Percentiles rank a stretch among this genome's conserved stretches.
Conservation (phyloP, 176 grass and related monocot species). For the Lolium rigidum region DNA sequence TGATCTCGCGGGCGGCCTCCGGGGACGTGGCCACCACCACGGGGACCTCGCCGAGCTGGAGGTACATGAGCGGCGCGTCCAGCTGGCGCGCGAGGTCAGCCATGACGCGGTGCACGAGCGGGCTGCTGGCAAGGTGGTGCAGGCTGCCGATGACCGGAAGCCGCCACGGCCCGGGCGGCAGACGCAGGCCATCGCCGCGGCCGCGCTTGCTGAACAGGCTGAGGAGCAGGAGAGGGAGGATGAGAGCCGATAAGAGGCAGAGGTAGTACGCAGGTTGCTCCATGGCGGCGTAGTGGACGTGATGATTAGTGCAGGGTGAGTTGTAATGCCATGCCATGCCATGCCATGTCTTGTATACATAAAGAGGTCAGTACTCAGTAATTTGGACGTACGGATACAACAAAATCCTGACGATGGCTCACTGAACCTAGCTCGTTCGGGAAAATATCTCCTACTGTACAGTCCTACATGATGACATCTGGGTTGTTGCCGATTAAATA, state of each 20-base stretch:
- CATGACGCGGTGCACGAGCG: not conserved
- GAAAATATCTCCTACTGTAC: not conserved
- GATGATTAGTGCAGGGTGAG: not conserved
- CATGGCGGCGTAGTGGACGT: not conserved
- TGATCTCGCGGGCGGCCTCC: not conserved
- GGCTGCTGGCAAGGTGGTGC: not conserved
- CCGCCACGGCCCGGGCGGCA: slow-evolving; percentile 16
- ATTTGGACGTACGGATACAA: too few species aligned
- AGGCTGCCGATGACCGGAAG: not conserved
- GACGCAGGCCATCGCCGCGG: not conserved
- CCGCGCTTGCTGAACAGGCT: not conserved
- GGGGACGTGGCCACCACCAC: slow-evolving; percentile 4
- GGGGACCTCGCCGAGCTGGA: slow-evolving; percentile 9
- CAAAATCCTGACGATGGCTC: too few species aligned
- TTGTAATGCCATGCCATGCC: not conserved
- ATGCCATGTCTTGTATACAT: not conserved
- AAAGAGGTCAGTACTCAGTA: too few species aligned
- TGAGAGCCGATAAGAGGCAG: not conserved
- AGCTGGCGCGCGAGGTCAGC: not conserved
- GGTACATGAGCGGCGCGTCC: slow-evolving; percentile 1
- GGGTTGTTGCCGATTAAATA: too few species aligned
- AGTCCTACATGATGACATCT: too few species aligned
- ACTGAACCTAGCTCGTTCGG: too few species aligned
- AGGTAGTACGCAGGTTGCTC: not conserved
- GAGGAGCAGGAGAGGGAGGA: not conserved